Evolutionary conservation across 129 eudicot genomes (phyloP).

Genomic region (Helianthus annuus): HanXRQr2.0-SUNRISE NC_035445.2:160227893-160228392

Average conservation of each 20-base stretch:
- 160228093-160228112: conserved; percentile 1
- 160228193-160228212: conserved; percentile 26
- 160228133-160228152: conserved; percentile 9
- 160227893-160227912: conserved; percentile 42
- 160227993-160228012: conserved; percentile 41
- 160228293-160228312: conserved; percentile 5
- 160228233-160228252: conserved; percentile 11
- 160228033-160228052: conserved; percentile 27
- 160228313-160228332: not conserved
- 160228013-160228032: conserved; percentile 37
- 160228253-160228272: not conserved
- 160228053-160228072: not conserved
- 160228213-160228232: conserved; percentile 11
- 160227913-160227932: conserved; percentile 40
- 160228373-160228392: no score
- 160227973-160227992: conserved; percentile 43
- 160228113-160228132: conserved; percentile 18
- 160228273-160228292: not conserved
- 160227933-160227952: conserved; percentile 42
- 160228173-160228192: conserved; percentile 12
- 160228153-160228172: conserved; percentile 13
- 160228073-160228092: not conserved
- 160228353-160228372: not conserved
- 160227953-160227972: conserved; percentile 36
- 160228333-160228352: not conserved